A percentile compares a stretch with the other conserved stretches of the same genome.
Conservation (phyloP, 495 filamentous ascomycete genomes). For the Schizothecium vesticola region DNA sequence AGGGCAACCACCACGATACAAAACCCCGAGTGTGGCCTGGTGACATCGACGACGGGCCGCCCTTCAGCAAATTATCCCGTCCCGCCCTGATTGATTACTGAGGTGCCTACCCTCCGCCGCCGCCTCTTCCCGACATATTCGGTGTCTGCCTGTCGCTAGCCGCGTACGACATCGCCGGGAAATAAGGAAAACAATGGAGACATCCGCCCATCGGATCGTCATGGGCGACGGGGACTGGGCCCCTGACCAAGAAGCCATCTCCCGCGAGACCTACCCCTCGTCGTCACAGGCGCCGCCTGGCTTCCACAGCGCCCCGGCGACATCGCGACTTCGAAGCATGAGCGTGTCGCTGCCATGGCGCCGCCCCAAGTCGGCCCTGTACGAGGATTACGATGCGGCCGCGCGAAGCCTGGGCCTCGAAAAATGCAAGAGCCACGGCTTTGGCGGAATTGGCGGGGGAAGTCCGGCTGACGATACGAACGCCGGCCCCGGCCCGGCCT, state of each 20-base stretch:
- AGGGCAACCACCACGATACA: background rate
- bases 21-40: background rate
- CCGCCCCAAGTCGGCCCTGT: slow-evolving; percentile 27
- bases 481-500: slow-evolving; percentile 6
- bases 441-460: slow-evolving; percentile 13
- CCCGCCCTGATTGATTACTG: background rate
- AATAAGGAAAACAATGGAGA: background rate
- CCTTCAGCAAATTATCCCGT: background rate
- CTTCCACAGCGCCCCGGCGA: background rate
- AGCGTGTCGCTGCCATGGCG: slow-evolving; percentile 36
- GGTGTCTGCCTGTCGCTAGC: background rate
- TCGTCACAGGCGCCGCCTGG: background rate
- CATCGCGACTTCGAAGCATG: slow-evolving; percentile 28
- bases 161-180: background rate
- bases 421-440: slow-evolving; percentile 29
- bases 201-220: background rate
- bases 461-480: slow-evolving; percentile 9
- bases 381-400: slow-evolving; percentile 16
- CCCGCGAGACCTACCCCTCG: background rate
- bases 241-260: background rate
- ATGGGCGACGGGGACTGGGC: background rate
- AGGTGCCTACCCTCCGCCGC: background rate
- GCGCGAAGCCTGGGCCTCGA: slow-evolving; percentile 21
- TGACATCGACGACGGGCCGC: background rate
- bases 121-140: background rate